These are phyloP conservation scores for Colletotrichum graminicola DNA, from an alignment of 2,329 filamentous ascomycete species.

Conservation along the genomic window DNA sequence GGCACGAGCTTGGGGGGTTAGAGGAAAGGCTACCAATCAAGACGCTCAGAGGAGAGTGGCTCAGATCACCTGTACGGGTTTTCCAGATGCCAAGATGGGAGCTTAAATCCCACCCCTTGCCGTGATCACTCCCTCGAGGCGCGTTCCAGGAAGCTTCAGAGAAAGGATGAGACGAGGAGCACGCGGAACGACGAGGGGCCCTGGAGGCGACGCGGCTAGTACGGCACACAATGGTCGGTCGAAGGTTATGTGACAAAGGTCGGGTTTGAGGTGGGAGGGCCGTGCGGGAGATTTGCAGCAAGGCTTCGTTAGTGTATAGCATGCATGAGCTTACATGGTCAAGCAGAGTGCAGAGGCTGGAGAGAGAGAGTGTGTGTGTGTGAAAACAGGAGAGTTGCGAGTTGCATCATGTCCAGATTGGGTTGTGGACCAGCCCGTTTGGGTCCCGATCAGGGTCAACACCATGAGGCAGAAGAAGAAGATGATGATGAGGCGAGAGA, in stretches of 20 bases:
- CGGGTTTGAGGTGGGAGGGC: conserved; percentile 28
- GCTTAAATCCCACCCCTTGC: conserved; percentile 24
- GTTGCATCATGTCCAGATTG: not conserved
- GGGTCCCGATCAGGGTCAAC: not conserved
- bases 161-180: conserved; percentile 34
- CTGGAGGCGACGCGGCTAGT: conserved; percentile 25
- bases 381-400: not conserved
- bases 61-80: conserved; percentile 26
- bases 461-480: not conserved
- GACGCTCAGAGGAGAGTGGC: not conserved
- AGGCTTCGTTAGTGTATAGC: conserved; percentile 1
- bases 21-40: conserved; percentile 17
- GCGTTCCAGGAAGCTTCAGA: conserved; percentile 15
- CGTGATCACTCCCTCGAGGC: conserved; percentile 28
- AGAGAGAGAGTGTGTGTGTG: not conserved
- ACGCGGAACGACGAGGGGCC: conserved; percentile 29
- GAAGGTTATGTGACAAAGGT: conserved; percentile 25
- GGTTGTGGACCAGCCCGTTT: not conserved
- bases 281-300: conserved; percentile 17
- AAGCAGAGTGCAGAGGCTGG: not conserved
- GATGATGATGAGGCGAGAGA: not conserved
- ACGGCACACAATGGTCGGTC: conserved; percentile 25
- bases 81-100: conserved; percentile 40
- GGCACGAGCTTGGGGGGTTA: not conserved
- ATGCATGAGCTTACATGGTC: conserved; percentile 15